Evolutionary conservation across 192 early-diverging fungal genomes (phyloP), one percentile per base, ranked within the genome.

Genomic region (Coemansia sp.): DNA sequence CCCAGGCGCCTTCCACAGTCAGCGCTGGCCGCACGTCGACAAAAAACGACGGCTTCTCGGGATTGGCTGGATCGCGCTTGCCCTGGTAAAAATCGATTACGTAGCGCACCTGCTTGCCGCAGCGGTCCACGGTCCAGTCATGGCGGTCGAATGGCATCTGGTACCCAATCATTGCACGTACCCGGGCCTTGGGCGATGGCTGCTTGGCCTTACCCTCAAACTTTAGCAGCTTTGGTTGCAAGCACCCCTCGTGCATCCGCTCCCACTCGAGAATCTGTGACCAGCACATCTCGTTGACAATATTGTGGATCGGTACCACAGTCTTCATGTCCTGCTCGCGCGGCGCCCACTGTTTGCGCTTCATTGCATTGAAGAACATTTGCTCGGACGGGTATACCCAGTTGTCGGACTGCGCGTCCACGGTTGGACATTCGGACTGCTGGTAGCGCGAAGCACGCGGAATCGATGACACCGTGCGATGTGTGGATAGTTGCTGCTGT

Each of bases 321-420:
- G 87, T 80, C n/a, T 76, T 60, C 89, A 96, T 93, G 64, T 96
- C 94, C 14, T 72, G 45, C 50, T 91, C 90, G 2, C 81, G 51
- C 1, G 94, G 85, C 44, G 82, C 55, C 90, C 91, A 93, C 64
- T 87, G 90, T 57, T 96, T 96, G 62, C 94, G 84, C 58, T 81
- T 85, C 88, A 96, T 92, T 1, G 94, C 94, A 49, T 96, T 96
- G 78, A 88, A 96, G 47, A 96, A 96, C 88, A 90, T 90, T 70
- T 93, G 91, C 63, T 94, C 90, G 17, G 88, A 90, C 7, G 94
- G 94, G 55, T 96, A 96, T 8, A 94, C 72, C 94, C 94, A 94
- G 32, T 48, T 61, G 14, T 62, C 63, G 38, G 28, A 31, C 58
- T 56, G 21, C 32, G 62, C 47, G 34, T 60, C 29, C 21, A 50